Evolutionary conservation across 208 protist species (phyloP), one percentile per base, ranked within the genome.

Genomic region (Trypanosoma cruzi): DNA sequence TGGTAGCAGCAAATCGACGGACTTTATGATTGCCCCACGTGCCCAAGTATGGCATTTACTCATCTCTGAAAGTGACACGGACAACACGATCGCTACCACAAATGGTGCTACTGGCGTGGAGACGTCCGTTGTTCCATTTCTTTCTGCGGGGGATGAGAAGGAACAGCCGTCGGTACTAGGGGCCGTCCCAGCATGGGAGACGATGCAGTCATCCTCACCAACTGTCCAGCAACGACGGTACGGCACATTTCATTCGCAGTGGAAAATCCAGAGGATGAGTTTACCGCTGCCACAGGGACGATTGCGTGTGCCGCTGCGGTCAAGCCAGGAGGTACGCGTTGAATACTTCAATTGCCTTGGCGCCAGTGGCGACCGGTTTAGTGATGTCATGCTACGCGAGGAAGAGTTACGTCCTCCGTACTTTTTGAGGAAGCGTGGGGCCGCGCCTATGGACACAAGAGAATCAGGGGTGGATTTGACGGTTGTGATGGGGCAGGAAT

Each of bases 321-420:
- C 73, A n/a, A 70, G 75, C 28, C 54, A 90, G 28, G 75, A 86
- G 18, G 90, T 95, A 54, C 60, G 74, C 37, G 75, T 95, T 0
- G 71, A 68, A 32, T 95, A 90, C 82, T 95, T 90, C 59, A 95
- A 95, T 73, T 90, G 90, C 64, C 87, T 87, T 36, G 90, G 90
- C 20, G 73, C 68, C 34, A 48, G 65, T 8, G 82, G 81, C 46
- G 69, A 76, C 5, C 74, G 69, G 36, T 95, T 92, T 74, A 50
- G 31, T 28, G 79, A 88, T 24, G 87, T 95, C n/a, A 78, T 83
- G 60, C 78, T 95, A 20, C 52, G 80, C 54, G 40, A 76, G 52
- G 72, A 83, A 13, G 71, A 95, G 73, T 67, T 93, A 52, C 86
- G 90, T 0, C 44, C 81, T 4, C 84, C 85, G 0, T 57, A 84